A percentile compares a stretch with the other conserved stretches of the same genome.
Conservation (phyloP, 2,329 filamentous ascomycete species). For the Curvularia hawaiiensis region DNA sequence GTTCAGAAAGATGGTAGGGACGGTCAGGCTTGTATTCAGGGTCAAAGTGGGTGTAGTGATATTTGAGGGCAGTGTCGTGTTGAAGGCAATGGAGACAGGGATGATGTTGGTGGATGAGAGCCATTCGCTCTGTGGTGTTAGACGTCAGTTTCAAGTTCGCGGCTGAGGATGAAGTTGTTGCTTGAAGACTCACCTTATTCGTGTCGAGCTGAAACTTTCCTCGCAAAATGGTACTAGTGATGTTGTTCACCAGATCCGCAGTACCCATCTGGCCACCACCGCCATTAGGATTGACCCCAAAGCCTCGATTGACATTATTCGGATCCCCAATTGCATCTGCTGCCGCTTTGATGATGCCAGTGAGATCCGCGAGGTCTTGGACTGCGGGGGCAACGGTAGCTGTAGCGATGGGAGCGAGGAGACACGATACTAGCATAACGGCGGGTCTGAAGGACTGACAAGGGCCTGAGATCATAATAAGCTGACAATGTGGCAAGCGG, state of each 20-base stretch:
- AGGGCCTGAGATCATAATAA: constrained; percentile 16
- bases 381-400: constrained; percentile 28
- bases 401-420: constrained; percentile 30
- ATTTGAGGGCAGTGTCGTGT: constrained; percentile 8
- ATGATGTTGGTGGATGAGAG: constrained; percentile 15
- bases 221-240: constrained; percentile 38
- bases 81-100: constrained; percentile 12
- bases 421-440: constrained; percentile 36
- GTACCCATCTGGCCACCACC: constrained; percentile 31
- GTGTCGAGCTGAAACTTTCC: constrained; percentile 40
- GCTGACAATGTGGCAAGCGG: constrained; percentile 11
- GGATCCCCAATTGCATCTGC: constrained; percentile 35
- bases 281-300: constrained; percentile 28
- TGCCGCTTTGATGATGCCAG: constrained; percentile 33
- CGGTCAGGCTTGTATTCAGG: constrained; percentile 21
- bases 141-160: constrained; percentile 3
- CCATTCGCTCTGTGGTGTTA: constrained; percentile 23
- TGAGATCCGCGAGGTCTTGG: constrained; percentile 38
- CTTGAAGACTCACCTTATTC: constrained; percentile 30
- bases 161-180: neutral
- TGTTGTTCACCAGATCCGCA: constrained; percentile 41
- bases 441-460: constrained; percentile 5
- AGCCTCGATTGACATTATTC: constrained; percentile 36
- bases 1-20: constrained; percentile 19
- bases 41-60: constrained; percentile 23